Evolutionary conservation across 2,329 filamentous ascomycete genomes (phyloP).

Genomic region (Aspergillus sp.): DNA sequence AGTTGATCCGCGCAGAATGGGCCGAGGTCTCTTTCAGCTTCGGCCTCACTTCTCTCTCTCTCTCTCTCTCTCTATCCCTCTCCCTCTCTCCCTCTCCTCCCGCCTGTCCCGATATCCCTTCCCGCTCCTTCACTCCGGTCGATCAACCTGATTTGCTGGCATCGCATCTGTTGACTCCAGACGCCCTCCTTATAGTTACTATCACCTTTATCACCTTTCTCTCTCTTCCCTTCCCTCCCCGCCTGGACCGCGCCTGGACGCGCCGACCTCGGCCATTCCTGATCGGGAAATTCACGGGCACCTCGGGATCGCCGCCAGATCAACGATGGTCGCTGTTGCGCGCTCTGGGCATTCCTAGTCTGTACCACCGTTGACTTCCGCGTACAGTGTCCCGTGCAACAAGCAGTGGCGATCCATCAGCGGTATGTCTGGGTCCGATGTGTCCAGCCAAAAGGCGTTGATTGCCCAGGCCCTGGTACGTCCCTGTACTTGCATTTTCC

Average conservation of each 20-base stretch:
- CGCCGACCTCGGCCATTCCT: constrained; percentile 6
- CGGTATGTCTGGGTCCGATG: constrained; percentile 23
- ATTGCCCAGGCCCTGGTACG: constrained; percentile 26
- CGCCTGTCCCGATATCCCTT: neutral
- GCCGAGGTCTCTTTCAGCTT: constrained; percentile 19
- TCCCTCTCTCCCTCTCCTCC: constrained; percentile 3
- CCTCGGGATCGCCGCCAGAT: neutral
- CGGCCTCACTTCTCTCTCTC: constrained; percentile 9
- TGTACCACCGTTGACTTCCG: neutral
- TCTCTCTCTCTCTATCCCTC: constrained; percentile 8
- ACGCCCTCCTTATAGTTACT: constrained; percentile 4
- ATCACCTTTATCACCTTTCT: constrained; percentile 7
- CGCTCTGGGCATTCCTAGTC: neutral
- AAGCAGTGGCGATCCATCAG: neutral
- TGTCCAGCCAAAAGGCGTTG: constrained; percentile 16
- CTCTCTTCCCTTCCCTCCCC: constrained; percentile 2
- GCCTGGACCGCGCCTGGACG: neutral
- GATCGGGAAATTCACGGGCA: neutral
- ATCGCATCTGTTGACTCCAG: no score
- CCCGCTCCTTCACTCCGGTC: neutral
- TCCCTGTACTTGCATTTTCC: constrained; percentile 17
- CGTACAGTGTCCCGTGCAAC: no score
- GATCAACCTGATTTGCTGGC: no score
- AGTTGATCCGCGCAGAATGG: constrained; percentile 16
- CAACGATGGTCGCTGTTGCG: neutral